phyloP scores from a whole-genome alignment of 257 asterid genomes.

The Nicotiana undulata region DNA sequence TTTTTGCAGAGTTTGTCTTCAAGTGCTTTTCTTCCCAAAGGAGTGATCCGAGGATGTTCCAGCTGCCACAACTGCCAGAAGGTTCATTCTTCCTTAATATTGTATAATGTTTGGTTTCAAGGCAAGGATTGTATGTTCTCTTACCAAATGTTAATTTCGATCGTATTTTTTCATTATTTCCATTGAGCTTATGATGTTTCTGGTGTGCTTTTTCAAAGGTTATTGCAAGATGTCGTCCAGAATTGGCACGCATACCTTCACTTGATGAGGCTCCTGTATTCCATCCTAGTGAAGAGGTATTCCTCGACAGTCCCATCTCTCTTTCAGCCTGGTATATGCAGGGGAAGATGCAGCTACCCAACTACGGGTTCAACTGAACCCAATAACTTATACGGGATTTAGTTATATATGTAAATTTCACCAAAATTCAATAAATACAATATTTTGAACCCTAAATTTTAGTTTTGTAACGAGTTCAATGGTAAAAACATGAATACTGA shows the following conservation, averaged over 20 bases:
- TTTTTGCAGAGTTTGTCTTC: conserved; percentile 33
- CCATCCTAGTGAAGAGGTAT: conserved; percentile 72
- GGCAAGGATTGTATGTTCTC: not conserved
- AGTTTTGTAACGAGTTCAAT: too few species aligned
- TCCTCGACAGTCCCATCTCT: not conserved
- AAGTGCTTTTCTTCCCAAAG: conserved; percentile 53
- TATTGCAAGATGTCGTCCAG: conserved; percentile 56
- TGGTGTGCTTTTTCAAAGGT: conserved; percentile 37
- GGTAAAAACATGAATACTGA: too few species aligned
- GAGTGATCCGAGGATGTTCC: conserved; percentile 69
- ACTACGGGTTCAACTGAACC: too few species aligned
- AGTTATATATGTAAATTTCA: too few species aligned
- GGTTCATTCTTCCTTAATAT: conserved; percentile 26
- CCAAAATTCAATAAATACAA: too few species aligned
- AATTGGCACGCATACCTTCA: conserved; percentile 39
- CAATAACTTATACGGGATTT: too few species aligned
- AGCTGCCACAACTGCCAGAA: conserved; percentile 45
- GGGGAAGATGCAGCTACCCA: too few species aligned
- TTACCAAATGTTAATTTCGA: not conserved
- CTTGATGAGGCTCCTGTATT: conserved; percentile 74
- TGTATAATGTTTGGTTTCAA: not conserved
- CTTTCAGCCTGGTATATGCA: not conserved
- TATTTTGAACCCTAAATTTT: too few species aligned
- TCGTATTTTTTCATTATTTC: not conserved
- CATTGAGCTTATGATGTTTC: not conserved